A percentile compares a stretch with the other conserved stretches of the same genome.
Evolutionary conservation across 2,329 filamentous ascomycete species (phyloP).

Genomic region (Dactylonectria macrodidyma): DNA sequence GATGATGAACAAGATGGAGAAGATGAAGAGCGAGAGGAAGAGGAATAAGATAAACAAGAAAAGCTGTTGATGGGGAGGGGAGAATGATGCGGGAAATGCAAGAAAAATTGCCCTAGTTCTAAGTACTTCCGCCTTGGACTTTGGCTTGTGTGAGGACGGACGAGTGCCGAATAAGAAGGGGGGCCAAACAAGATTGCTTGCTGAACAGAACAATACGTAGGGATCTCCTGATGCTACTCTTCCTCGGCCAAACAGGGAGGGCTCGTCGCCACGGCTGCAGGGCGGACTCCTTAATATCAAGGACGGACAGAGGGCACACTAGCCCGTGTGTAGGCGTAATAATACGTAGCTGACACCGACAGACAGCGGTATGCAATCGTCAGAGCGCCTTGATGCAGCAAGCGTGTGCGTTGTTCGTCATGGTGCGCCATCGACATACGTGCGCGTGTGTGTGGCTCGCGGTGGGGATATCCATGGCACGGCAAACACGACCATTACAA

Average conservation of each 20-base stretch:
- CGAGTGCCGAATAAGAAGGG: not conserved
- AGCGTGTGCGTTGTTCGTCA: slow-evolving; percentile 2
- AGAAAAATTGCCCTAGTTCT: not conserved
- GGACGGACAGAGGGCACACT: not conserved
- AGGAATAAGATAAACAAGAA: not conserved
- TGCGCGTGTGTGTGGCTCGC: not conserved
- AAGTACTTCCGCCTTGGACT: not conserved
- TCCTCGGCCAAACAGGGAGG: not conserved
- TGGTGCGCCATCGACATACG: not conserved
- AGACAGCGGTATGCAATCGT: not conserved
- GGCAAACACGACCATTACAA: not conserved
- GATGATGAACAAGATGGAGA: not conserved
- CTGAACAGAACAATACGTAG: not conserved
- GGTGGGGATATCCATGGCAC: not conserved
- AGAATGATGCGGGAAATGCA: not conserved
- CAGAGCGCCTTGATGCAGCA: not conserved
- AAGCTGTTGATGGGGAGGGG: not conserved
- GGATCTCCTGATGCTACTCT: not conserved
- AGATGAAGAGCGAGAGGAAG: not conserved
- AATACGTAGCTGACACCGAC: no score
- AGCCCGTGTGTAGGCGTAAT: not conserved
- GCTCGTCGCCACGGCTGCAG: not conserved
- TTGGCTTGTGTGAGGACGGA: not conserved
- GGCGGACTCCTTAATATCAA: slow-evolving; percentile 4
- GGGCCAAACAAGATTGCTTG: slow-evolving; percentile 4